Evolutionary conservation across 805 yeast genomes (phyloP), one percentile per base, ranked within the genome.

Genomic region (Hanseniaspora clermontiae): DNA sequence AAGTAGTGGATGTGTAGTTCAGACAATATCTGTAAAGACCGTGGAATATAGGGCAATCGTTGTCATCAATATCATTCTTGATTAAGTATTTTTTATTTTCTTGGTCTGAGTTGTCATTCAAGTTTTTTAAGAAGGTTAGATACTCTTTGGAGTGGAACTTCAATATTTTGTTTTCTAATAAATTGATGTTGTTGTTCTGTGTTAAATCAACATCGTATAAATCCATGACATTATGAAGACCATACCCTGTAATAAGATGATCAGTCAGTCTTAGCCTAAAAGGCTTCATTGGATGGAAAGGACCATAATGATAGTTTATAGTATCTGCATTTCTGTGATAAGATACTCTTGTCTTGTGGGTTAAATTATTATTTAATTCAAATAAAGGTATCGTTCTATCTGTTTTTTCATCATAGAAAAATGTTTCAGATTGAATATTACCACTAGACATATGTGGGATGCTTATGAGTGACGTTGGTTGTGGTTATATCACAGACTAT

Each of bases 271-370:
- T 84, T 60, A 93, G 74, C 61, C 98, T 74, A 68, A 90, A 87
- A 15, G 98, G 98, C 68, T 91, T 91, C 98, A 91, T 91, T n/a
- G 98, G 98, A 69, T 91, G 98, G 59, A 82, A 79, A 1, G 87
- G 85, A 17, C 98, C 98, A 68, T 87, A 90, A 65, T 90, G 96
- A 69, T 83, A 90, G 61, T 80, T 78, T 1, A 87, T 76, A 0
- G 83, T 95, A 54, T 83, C 80, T 29, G 89, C 86, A 68, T 89
- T 89, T 70, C 78, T 87, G 68, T 89, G 97, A 70, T 89, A 89
- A 9, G 95, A 87, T 1, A 89, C 96, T 64, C 79, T 71, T 3
- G 83, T 81, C 12, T 71, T 71, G 58, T 75, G 74, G 19, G 72
- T 63, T 1, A 74, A 62, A 37, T 71, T 68, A 51, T 72, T 68